Evolutionary conservation across 805 yeast species (phyloP).

Genomic region (Huiozyma sinensis): DNA sequence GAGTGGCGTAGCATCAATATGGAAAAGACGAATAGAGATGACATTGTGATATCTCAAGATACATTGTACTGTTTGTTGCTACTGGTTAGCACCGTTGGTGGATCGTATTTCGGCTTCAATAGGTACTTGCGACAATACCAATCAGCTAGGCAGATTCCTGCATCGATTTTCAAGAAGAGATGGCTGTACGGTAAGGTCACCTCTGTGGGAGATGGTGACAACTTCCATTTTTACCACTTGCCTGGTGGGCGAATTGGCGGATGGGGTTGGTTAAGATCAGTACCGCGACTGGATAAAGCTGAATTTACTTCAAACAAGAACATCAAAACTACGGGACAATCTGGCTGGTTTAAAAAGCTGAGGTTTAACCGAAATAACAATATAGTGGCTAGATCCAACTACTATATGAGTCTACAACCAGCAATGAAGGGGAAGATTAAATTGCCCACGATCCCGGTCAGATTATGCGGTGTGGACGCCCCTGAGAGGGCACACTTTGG

Average conservation of each 20-base stretch:
- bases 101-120: constrained; percentile 36
- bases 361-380: background rate
- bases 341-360: background rate
- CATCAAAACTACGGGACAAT: background rate
- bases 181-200: constrained; percentile 66
- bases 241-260: constrained; percentile 87
- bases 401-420: constrained; percentile 19
- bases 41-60: background rate
- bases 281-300: constrained; percentile 39
- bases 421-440: constrained; percentile 23
- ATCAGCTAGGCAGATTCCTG: constrained; percentile 42
- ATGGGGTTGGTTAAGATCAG: constrained; percentile 81
- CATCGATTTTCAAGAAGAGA: constrained; percentile 31
- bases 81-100: constrained; percentile 31
- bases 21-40: background rate
- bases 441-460: constrained; percentile 54
- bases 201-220: constrained; percentile 92
- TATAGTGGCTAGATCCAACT: constrained; percentile 7
- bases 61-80: background rate
- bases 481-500: constrained; percentile 96
- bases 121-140: constrained; percentile 40
- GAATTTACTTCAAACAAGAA: background rate
- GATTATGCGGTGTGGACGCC: constrained; percentile 92
- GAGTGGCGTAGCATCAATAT: background rate
- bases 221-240: constrained; percentile 82